phyloP scores from a whole-genome alignment of 352 stramenopile species.

The Bremia lactucae region DNA sequence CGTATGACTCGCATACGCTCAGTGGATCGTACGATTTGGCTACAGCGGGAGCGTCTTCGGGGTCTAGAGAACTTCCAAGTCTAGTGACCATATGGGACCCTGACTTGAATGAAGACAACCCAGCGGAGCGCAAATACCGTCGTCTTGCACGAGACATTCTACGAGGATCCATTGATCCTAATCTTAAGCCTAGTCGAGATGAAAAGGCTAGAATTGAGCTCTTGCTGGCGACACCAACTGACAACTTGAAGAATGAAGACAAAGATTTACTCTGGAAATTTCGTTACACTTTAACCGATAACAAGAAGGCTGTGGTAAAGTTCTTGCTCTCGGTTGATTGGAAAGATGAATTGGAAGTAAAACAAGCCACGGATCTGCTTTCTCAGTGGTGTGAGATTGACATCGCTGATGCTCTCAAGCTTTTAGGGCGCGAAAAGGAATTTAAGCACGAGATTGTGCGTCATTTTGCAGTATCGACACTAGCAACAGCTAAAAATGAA shows the following conservation, averaged over 20 bases:
- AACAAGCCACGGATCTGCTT: conserved; percentile 82
- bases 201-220: conserved; percentile 88
- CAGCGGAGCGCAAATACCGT: conserved; percentile 96
- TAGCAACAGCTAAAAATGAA: conserved; percentile 92
- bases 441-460: conserved; percentile 88
- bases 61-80: conserved; percentile 28
- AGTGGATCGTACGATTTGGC: conserved; percentile 42
- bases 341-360: conserved; percentile 94
- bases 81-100: conserved; percentile 79
- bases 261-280: conserved; percentile 95
- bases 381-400: conserved; percentile 89
- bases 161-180: conserved; percentile 93
- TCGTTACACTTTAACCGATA: conserved; percentile 91
- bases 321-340: conserved; percentile 98
- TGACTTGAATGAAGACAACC: conserved; percentile 84
- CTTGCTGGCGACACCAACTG: conserved; percentile 88
- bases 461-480: conserved; percentile 94
- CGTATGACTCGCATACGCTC: conserved; percentile 34
- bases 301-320: conserved; percentile 94
- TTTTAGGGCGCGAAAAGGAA: conserved; percentile 88
- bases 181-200: conserved; percentile 93
- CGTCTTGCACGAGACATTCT: conserved; percentile 93
- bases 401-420: conserved; percentile 95
- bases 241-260: conserved; percentile 88
- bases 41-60: conserved; percentile 10